A percentile compares a stretch with the other conserved stretches of the same genome.
phyloP scores from a whole-genome alignment of 2,329 filamentous ascomycete species.

The Claviceps fusiformis region DNA sequence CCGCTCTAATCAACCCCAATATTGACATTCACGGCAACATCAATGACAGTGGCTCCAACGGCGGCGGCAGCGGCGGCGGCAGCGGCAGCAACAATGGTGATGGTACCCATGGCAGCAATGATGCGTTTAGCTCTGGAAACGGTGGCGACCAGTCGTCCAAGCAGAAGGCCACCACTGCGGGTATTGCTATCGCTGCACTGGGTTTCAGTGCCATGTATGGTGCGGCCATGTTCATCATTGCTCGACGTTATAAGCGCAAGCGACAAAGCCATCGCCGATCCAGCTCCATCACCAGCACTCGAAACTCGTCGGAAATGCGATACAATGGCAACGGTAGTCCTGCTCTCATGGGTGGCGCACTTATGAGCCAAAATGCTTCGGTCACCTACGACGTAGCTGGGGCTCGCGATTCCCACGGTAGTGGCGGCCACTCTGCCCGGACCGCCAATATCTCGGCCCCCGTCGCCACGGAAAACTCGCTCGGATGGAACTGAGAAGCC shows the following conservation, averaged over 20 bases:
- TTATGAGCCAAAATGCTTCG: slow-evolving; percentile 43
- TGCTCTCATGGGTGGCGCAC: slow-evolving; percentile 57
- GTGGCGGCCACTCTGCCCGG: slow-evolving; percentile 44
- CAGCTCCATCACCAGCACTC: slow-evolving; percentile 51
- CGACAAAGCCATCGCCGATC: slow-evolving; percentile 63
- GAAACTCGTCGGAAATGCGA: slow-evolving; percentile 36
- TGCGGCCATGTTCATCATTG: slow-evolving; percentile 87
- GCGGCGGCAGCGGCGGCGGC: slow-evolving; percentile 10
- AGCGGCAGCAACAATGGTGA: slow-evolving; percentile 15
- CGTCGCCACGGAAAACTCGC: slow-evolving; percentile 84
- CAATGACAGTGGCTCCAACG: slow-evolving; percentile 26
- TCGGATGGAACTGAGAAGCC: slow-evolving; percentile 69
- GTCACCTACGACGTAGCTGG: slow-evolving; percentile 35
- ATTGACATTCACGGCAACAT: slow-evolving; percentile 34
- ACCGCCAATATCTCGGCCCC: slow-evolving; percentile 70
- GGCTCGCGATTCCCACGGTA: slow-evolving; percentile 48
- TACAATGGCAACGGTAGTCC: slow-evolving; percentile 37
- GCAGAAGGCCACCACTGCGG: slow-evolving; percentile 48
- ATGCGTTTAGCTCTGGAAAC: slow-evolving; percentile 28
- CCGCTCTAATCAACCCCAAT: slow-evolving; percentile 69
- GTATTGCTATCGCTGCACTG: slow-evolving; percentile 64
- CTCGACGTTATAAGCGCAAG: slow-evolving; percentile 80
- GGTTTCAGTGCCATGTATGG: slow-evolving; percentile 76
- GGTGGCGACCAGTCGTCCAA: slow-evolving; percentile 41
- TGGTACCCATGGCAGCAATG: slow-evolving; percentile 23